Evolutionary conservation across 2,329 filamentous ascomycete genomes (phyloP).

Genomic region (Lasiodiplodia citricola): DNA sequence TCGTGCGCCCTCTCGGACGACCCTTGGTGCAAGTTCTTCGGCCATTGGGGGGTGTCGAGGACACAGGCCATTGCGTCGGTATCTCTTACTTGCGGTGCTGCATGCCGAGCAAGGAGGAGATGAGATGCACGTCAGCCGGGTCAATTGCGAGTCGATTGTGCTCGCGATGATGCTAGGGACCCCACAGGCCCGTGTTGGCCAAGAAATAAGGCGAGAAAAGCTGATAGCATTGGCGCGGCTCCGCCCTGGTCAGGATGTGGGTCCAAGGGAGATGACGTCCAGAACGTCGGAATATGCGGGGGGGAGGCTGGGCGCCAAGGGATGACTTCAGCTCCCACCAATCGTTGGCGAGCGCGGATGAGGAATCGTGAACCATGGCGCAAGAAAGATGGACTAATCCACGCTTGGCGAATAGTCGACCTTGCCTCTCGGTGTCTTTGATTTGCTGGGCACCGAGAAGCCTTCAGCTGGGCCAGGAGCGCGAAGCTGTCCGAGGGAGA

Average conservation of each 20-base stretch:
- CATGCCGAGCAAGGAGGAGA: no score
- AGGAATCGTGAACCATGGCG: slow-evolving; percentile 46
- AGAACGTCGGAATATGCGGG: slow-evolving; percentile 38
- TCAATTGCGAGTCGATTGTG: no score
- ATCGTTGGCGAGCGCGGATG: slow-evolving; percentile 38
- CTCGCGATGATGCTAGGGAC: slow-evolving; percentile 28
- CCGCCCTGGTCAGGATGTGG: slow-evolving; percentile 44
- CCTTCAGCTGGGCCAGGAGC: slow-evolving; percentile 34
- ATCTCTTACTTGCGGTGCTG: no score
- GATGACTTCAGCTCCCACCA: slow-evolving; percentile 33
- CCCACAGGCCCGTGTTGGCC: slow-evolving; percentile 30
- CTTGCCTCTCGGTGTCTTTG: slow-evolving; percentile 28
- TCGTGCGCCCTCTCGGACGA: no score
- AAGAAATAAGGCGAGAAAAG: slow-evolving; percentile 38
- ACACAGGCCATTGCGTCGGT: no score
- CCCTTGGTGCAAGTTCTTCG: no score
- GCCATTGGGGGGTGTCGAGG: no score
- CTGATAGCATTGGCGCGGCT: slow-evolving; percentile 37
- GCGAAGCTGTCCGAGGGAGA: slow-evolving; percentile 33
- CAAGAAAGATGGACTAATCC: slow-evolving; percentile 48
- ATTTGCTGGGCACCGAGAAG: slow-evolving; percentile 32
- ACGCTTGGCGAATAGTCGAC: slow-evolving; percentile 39
- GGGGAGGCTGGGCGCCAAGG: slow-evolving; percentile 41
- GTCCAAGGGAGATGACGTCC: slow-evolving; percentile 42
- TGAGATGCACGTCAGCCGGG: no score